Evolutionary conservation across 306 rosid genomes (phyloP).

Genomic region (Gillenia trifoliata): DNA sequence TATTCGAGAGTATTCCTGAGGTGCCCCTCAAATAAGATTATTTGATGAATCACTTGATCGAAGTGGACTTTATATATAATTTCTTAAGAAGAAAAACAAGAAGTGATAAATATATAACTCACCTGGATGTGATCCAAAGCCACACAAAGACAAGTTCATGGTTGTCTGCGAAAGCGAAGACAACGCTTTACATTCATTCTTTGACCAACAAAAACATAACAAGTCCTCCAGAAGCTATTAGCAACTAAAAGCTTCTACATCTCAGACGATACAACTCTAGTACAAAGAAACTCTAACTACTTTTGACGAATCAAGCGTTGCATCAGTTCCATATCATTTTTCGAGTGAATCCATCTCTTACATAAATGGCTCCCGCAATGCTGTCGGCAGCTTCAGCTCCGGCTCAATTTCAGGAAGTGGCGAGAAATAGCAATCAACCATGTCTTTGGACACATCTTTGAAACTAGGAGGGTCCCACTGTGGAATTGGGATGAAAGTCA

Average conservation of each 20-base stretch:
- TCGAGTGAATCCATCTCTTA: slow-evolving; percentile 17
- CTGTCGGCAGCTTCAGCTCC: slow-evolving; percentile 67
- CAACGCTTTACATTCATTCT: not conserved
- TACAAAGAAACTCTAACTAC: not conserved
- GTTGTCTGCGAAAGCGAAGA: not conserved
- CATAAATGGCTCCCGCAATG: slow-evolving; percentile 73
- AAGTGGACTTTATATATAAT: too few relatives aligned
- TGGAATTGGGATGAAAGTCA: slow-evolving; percentile 22
- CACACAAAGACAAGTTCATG: not conserved
- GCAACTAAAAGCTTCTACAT: not conserved
- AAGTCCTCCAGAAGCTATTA: not conserved
- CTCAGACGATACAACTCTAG: not conserved
- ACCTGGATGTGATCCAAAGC: not conserved
- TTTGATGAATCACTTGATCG: too few relatives aligned
- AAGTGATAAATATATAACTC: not conserved
- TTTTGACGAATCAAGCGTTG: not conserved
- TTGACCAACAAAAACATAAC: not conserved
- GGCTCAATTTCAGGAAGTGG: slow-evolving; percentile 52
- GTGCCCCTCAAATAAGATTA: too few relatives aligned
- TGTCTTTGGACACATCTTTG: slow-evolving; percentile 68
- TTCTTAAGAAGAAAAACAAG: too few relatives aligned
- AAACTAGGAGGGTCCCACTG: slow-evolving; percentile 89
- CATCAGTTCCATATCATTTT: not conserved
- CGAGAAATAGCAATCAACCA: slow-evolving; percentile 69
- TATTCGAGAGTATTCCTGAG: too few relatives aligned